Conservation (phyloP, 2,329 filamentous ascomycete genomes). For the Pseudogymnoascus sp. region DNA sequence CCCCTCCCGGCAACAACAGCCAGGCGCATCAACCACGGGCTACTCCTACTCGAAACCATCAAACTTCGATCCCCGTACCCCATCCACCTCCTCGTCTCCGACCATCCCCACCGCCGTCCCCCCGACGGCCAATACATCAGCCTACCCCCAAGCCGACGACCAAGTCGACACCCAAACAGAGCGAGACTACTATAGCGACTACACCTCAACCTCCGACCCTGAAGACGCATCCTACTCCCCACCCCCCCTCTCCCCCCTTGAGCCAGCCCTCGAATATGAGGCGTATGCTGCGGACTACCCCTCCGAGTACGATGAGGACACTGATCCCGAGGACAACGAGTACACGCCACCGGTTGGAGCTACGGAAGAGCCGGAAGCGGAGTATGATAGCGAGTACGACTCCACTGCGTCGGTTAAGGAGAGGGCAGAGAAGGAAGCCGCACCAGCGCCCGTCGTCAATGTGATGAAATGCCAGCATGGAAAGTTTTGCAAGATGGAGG, state of each 20-base stretch:
- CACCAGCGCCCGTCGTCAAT: no score
- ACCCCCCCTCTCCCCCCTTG: background rate
- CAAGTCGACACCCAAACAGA: background rate
- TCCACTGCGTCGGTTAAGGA: no score
- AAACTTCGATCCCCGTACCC: background rate
- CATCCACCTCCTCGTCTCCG: no score
- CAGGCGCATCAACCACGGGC: background rate
- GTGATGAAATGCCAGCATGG: no score
- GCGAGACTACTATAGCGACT: background rate
- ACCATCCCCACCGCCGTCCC: no score
- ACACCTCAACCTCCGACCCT: background rate
- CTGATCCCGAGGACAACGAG: background rate
- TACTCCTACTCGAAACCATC: background rate
- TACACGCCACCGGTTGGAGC: background rate
- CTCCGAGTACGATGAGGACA: background rate
- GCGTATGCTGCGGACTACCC: background rate
- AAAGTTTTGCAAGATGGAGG: no score
- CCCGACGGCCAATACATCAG: no score
- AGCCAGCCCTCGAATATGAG: background rate
- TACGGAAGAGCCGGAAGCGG: background rate
- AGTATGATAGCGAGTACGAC: background rate
- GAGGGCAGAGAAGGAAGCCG: background rate
- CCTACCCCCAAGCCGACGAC: no score
- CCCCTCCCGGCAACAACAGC: background rate
- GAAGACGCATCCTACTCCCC: background rate